A percentile compares a stretch with the other conserved stretches of the same genome.
These are phyloP conservation scores for Pyricularia sp. DNA, from an alignment of 2,329 filamentous ascomycete genomes.

Conservation along the genomic window DNA sequence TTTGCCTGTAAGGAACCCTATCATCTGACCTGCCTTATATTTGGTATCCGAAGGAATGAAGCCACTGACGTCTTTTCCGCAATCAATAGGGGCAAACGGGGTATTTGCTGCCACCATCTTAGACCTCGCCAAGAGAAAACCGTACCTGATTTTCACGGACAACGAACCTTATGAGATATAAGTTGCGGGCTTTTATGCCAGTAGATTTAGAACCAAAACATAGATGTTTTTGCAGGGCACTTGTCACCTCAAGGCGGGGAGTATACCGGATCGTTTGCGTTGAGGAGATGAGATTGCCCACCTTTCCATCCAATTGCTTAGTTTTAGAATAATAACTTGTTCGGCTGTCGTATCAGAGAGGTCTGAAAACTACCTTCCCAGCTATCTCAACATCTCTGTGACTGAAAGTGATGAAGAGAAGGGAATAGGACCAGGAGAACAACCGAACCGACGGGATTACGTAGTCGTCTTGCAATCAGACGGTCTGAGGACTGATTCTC, in stretches of 20 bases:
- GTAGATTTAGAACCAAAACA: neutral
- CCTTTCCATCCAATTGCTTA: neutral
- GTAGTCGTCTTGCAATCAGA: too few species aligned
- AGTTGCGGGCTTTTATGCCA: neutral
- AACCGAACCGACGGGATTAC: too few species aligned
- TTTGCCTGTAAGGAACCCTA: conserved; percentile 57
- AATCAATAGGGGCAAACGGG: conserved; percentile 69
- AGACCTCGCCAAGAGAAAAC: conserved; percentile 81
- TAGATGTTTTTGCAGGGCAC: neutral
- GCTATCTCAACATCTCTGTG: too few species aligned
- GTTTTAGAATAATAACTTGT: too few species aligned
- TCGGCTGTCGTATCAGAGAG: too few species aligned
- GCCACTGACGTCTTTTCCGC: conserved; percentile 8
- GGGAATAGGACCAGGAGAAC: too few species aligned
- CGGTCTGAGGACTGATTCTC: too few species aligned
- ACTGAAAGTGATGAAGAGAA: too few species aligned
- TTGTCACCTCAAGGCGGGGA: neutral
- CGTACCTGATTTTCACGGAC: conserved; percentile 71
- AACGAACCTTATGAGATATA: conserved; percentile 50
- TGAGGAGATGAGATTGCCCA: neutral
- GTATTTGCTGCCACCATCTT: conserved; percentile 91
- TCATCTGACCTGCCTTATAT: neutral
- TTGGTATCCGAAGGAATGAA: conserved; percentile 3
- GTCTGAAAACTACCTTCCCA: too few species aligned
- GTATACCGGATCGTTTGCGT: neutral